Base-by-base conservation (phyloP, 495 filamentous ascomycete species). In the Rostrohypoxylon terebratum region DNA sequence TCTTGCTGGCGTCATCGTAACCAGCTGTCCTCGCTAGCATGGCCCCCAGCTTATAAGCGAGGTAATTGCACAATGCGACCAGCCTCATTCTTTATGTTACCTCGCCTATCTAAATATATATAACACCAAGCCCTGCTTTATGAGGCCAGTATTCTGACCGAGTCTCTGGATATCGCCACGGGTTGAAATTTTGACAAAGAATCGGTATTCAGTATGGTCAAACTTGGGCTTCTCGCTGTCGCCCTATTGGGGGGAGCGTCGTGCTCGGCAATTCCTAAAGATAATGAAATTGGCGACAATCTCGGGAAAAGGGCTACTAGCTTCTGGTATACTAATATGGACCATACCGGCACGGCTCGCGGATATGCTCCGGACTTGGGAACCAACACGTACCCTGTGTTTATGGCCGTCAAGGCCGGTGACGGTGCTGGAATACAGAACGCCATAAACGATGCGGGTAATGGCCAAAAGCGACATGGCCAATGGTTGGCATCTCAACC, bases 401-500 rank as follows among this genome's bases (percentile, higher is more conserved):
- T 71, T 50, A 77, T 72, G 55, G 75, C 74, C 0, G 78, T 82
- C 0, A 63, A n/a, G 0, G 63, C 81, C 0, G 81, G 80, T 10
- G 78, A 82, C 31, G 78, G 80, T 3, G 75, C 80, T 10, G 75
- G 74, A 1, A 80, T 82, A 44, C 77, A 81, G 51, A 73, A 75
- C 18, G 75, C 76, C 7, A 78, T 80, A 31, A 75, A 74, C 28
- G 76, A 77, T 31, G 76, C 53, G 42, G 79, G 67, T 47, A 77
- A 66, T 34, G 80, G 80, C 7, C 75, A 67, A 20, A 67, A 33
- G 6, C 72, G 82, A 14, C 59, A 83, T 40, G 59, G 67, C 4
- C 23, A 75, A 48, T 83, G 80, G 80, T 61, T 83, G 40, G 79
- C 82, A n/a, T 80, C 76, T n/a, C 81, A 83, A 67, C 82, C 82